A percentile compares a stretch with the other conserved stretches of the same genome.
Conservation (phyloP, 1,139 yeast genomes). For the Zygotorulaspora mrakii region DNA sequence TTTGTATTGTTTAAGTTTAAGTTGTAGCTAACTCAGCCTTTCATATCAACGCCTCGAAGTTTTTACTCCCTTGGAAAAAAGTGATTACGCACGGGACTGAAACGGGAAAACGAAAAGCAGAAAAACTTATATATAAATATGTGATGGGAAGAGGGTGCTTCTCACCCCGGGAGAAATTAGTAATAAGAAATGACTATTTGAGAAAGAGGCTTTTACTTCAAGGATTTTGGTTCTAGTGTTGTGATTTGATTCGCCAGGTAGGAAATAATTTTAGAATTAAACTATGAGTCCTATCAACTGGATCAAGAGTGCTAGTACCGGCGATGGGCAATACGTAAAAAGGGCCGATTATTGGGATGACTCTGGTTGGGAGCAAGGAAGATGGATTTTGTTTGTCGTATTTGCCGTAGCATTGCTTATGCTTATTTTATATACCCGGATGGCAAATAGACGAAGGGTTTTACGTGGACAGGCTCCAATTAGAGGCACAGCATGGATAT, state of each 20-base stretch:
- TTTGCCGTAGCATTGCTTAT: conserved; percentile 44
- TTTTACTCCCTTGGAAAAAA: neutral
- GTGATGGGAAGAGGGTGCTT: neutral
- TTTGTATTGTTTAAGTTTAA: neutral
- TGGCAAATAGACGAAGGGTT: conserved; percentile 55
- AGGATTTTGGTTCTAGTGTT: too few relatives aligned
- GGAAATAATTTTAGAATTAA: too few relatives aligned
- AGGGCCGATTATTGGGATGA: conserved; percentile 8
- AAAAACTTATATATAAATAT: neutral
- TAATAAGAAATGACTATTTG: too few relatives aligned
- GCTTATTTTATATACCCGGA: conserved; percentile 45
- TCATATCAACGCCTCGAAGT: neutral
- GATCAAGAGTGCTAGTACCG: neutral
- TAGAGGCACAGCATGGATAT: conserved; percentile 84
- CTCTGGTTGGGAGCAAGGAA: conserved; percentile 33
- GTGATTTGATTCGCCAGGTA: too few relatives aligned
- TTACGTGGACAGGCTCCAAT: conserved; percentile 65
- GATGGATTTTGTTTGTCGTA: conserved; percentile 51
- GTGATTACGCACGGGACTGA: neutral
- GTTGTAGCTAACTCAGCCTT: neutral
- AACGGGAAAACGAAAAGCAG: neutral
- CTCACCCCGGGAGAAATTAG: neutral
- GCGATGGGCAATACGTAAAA: neutral
- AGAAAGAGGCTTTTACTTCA: too few relatives aligned
- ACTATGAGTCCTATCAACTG: conserved; percentile 11